phyloP scores from a whole-genome alignment of 306 rosid species.

The Bauhinia variegata region DNA sequence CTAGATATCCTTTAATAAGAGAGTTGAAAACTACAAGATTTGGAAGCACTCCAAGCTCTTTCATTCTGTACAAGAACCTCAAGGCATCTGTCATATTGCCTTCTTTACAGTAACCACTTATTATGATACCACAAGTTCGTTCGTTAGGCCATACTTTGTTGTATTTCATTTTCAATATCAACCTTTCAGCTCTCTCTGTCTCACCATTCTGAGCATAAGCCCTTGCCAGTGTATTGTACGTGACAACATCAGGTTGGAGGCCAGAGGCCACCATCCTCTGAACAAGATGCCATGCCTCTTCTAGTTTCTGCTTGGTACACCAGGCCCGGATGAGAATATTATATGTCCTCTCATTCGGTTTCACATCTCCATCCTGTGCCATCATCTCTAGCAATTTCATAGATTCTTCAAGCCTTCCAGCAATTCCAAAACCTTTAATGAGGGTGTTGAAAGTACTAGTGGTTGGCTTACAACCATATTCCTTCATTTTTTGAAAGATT shows the following conservation, averaged over 20 bases:
- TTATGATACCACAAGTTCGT: slow-evolving; percentile 86
- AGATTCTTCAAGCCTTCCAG: slow-evolving; percentile 74
- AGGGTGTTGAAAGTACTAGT: slow-evolving; percentile 89
- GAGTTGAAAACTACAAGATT: slow-evolving; percentile 85
- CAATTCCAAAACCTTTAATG: slow-evolving; percentile 80
- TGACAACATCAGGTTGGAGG: slow-evolving; percentile 81
- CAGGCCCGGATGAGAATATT: slow-evolving; percentile 84
- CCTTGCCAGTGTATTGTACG: slow-evolving; percentile 81
- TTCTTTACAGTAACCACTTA: slow-evolving; percentile 84
- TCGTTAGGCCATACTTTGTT: slow-evolving; percentile 70
- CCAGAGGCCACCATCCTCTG: slow-evolving; percentile 77
- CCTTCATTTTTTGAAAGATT: slow-evolving; percentile 75
- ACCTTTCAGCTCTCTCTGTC: slow-evolving; percentile 66
- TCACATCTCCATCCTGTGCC: slow-evolving; percentile 54
- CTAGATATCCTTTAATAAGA: slow-evolving; percentile 87
- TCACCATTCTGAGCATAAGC: slow-evolving; percentile 89
- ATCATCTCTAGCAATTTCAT: slow-evolving; percentile 72
- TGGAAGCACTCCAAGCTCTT: slow-evolving; percentile 71
- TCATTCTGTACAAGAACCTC: slow-evolving; percentile 79
- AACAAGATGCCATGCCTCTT: slow-evolving; percentile 78
- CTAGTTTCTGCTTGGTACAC: slow-evolving; percentile 69
- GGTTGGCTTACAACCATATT: slow-evolving; percentile 78
- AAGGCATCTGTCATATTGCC: slow-evolving; percentile 82
- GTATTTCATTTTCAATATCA: slow-evolving; percentile 70
- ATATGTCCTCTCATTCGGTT: slow-evolving; percentile 83